Percentiles rank a stretch among this genome's conserved stretches.
Conservation (phyloP, 1,139 yeast genomes). For the Casaregolazyma suthepensis region DNA sequence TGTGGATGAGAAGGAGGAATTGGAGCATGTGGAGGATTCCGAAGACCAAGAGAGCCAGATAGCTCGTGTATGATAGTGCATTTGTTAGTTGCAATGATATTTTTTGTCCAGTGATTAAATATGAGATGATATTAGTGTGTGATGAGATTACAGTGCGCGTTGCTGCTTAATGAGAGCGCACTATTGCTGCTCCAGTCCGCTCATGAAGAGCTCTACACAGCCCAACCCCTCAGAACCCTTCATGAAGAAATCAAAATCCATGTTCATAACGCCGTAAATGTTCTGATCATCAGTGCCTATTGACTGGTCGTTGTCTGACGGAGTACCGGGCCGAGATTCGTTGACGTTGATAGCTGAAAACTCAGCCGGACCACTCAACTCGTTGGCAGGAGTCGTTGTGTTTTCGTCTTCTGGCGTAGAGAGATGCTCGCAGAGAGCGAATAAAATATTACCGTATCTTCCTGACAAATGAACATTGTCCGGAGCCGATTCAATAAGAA, state of each 20-base stretch:
- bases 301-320: not conserved
- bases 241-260: slow-evolving; percentile 44
- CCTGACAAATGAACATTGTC: slow-evolving; percentile 83
- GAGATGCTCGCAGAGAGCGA: slow-evolving; percentile 75
- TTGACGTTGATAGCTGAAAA: not conserved
- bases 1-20: slow-evolving; percentile 8
- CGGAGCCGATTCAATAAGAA: slow-evolving; percentile 77
- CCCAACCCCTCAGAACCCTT: slow-evolving; percentile 68
- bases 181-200: slow-evolving; percentile 60
- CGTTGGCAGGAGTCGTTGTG: not conserved
- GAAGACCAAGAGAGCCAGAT: not conserved
- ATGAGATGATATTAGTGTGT: not conserved
- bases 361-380: not conserved
- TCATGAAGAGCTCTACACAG: slow-evolving; percentile 86
- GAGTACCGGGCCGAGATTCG: not conserved
- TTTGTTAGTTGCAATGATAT: not conserved
- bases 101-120: not conserved
- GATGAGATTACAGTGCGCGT: slow-evolving; percentile 1
- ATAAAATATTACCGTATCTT: slow-evolving; percentile 71
- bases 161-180: slow-evolving; percentile 17
- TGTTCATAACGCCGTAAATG: slow-evolving; percentile 22
- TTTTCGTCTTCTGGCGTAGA: not conserved
- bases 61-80: not conserved
- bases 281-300: slow-evolving; percentile 13
- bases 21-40: slow-evolving; percentile 6